Percentiles rank a stretch among this genome's conserved stretches.
These are phyloP conservation scores for Acanthamoeba royreba DNA, from an alignment of 208 protist species.

Conservation along the genomic window DNA sequence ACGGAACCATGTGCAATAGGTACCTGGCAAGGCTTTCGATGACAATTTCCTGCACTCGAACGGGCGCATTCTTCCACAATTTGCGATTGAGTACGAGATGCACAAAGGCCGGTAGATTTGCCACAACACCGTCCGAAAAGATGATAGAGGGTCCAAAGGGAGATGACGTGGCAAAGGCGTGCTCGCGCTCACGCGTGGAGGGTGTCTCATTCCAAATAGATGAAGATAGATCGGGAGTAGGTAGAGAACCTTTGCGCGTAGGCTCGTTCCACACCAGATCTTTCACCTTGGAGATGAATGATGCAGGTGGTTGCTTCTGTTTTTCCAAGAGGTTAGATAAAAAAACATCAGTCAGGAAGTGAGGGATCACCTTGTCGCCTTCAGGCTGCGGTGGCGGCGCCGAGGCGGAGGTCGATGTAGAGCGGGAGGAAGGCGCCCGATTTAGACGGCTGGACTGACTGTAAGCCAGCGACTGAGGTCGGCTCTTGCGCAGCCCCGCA, in stretches of 20 bases:
- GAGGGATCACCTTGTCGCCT: no score
- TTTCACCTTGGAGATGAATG: constrained; percentile 16
- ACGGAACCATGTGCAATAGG: no score
- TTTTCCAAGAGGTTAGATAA: no score
- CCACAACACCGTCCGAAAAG: not conserved
- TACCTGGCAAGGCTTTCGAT: constrained; percentile 10
- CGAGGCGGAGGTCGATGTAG: no score
- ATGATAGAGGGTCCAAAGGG: not conserved
- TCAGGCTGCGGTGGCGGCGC: no score
- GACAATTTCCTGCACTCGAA: not conserved
- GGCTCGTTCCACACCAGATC: not conserved
- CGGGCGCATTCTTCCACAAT: not conserved
- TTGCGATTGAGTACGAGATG: constrained; percentile 37
- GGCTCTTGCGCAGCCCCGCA: not conserved
- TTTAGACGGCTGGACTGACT: not conserved
- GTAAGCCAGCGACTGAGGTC: not conserved
- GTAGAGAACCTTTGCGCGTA: not conserved
- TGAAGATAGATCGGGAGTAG: not conserved
- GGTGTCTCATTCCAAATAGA: not conserved
- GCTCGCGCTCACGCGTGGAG: not conserved
- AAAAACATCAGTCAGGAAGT: no score
- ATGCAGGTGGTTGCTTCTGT: not conserved
- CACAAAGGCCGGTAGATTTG: constrained; percentile 16
- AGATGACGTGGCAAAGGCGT: not conserved
- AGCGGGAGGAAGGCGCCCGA: no score